Base-by-base conservation (phyloP, 148 eudicot genomes). In the Polygonum aviculare region DNA sequence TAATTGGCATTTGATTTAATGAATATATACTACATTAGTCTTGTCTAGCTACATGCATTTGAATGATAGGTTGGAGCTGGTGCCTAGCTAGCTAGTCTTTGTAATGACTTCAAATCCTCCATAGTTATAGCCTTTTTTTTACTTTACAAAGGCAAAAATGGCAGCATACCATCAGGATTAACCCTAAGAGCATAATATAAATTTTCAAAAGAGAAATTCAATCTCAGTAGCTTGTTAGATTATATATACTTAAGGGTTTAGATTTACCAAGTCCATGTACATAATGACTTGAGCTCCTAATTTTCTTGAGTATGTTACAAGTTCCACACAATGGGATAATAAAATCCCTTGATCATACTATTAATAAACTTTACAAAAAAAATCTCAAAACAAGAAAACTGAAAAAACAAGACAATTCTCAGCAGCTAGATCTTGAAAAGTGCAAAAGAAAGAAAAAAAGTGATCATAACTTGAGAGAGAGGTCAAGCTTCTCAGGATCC, bases 401-500 rank as follows among this genome's bases (percentile, higher is more conserved):
- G 47, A 69, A 41, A 48, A 69, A 69, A 33, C 74, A 18, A 70
- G 40, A 70, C 50, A 71, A 50, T 47, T 50, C 63, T 81, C 79
- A 81, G 55, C 80, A 40, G 75, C 82, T 77, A 79, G 51, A 75
- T 16, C 73, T 26, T 26, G 52, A 71, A 71, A 18, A 41, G 2
- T 14, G 50, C 36, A 51, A 80, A 80, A 38, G 67, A 63, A 72
- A 4, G 10, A 72, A 77, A 18, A 72, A 19, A 72, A 67, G n/a
- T 77, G 78, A 78, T 85, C 74, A 90, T 77, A 90, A 87, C 86
- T 89, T 88, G 51, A 88, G 92, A 2, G 92, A 87, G 62, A 89
- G 83, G 69, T 90, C 92, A 80, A 86, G 87, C 81, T 87, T 84
- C 69, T 83, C 76, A 39, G 79, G 47, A 69, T 84, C 86, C 26